Conservation (phyloP, 2,329 filamentous ascomycete species). For the Alternaria metachromatica region DNA sequence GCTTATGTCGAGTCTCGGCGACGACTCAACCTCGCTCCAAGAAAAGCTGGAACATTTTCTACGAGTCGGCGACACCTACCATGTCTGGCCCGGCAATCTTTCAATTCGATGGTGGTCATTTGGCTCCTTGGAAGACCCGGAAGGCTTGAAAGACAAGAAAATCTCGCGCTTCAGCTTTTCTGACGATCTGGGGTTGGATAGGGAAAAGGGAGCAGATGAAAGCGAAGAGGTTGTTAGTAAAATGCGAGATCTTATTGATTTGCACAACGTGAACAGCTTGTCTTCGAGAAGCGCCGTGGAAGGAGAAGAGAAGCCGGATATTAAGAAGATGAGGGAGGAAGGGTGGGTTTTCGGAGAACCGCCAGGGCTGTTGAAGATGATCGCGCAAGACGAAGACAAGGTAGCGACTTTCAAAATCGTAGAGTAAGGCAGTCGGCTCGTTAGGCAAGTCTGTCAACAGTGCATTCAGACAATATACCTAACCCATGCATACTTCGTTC, state of each 20-base stretch:
- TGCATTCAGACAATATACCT: slow-evolving; percentile 1
- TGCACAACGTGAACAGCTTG: slow-evolving; percentile 4
- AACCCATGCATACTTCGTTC: slow-evolving; percentile 5
- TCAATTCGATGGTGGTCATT: slow-evolving; percentile 15
- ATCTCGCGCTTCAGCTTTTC: slow-evolving; percentile 15
- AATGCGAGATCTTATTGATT: slow-evolving; percentile 3
- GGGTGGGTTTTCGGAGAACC: slow-evolving; percentile 5
- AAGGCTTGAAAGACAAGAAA: slow-evolving; percentile 16
- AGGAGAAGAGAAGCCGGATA: slow-evolving; percentile 7
- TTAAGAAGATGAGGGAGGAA: slow-evolving; percentile 7
- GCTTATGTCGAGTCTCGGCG: slow-evolving; percentile 12
- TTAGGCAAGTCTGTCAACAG: slow-evolving; percentile 6
- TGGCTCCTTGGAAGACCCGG: slow-evolving; percentile 15
- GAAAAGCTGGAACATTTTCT: slow-evolving; percentile 16
- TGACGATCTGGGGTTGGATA: slow-evolving; percentile 11
- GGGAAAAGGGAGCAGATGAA: slow-evolving; percentile 7
- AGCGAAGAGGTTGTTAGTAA: slow-evolving; percentile 6
- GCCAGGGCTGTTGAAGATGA: slow-evolving; percentile 7
- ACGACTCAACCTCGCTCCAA: slow-evolving; percentile 10
- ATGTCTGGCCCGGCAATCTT: slow-evolving; percentile 11
- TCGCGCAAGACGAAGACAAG: slow-evolving; percentile 6
- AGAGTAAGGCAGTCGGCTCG: slow-evolving; percentile 1
- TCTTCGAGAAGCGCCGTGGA: slow-evolving; percentile 6
- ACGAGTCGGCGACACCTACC: slow-evolving; percentile 14
- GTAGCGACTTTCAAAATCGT: slow-evolving; percentile 7